These are phyloP conservation scores for Hemileia vastatrix DNA, from an alignment of 1,284 basidiomycete genomes.

Conservation along the genomic window DNA sequence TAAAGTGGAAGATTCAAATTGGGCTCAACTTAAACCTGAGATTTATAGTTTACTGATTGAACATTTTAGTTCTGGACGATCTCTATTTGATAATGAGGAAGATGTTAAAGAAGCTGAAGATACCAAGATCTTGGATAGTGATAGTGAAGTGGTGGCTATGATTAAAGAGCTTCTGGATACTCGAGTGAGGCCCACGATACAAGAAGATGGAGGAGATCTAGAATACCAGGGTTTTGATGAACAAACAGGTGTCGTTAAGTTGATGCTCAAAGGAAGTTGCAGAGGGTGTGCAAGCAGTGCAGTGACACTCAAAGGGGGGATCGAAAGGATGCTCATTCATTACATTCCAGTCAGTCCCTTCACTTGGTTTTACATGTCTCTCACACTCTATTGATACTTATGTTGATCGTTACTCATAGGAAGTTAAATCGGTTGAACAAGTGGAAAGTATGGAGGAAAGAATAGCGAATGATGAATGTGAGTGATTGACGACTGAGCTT, in stretches of 20 bases:
- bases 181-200: constrained; percentile 15
- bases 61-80: constrained; percentile 13
- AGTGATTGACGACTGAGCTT: not conserved
- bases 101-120: constrained; percentile 3
- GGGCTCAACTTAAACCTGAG: constrained; percentile 17
- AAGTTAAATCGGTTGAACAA: constrained; percentile 20
- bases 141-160: constrained; percentile 17
- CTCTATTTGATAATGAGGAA: not conserved
- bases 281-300: constrained; percentile 20
- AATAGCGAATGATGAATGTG: constrained; percentile 20
- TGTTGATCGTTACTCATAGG: constrained; percentile 1
- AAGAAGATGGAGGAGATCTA: constrained; percentile 50
- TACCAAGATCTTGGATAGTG: constrained; percentile 8
- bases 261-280: constrained; percentile 22
- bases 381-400: not conserved
- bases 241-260: constrained; percentile 15
- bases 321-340: constrained; percentile 20
- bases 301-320: constrained; percentile 17
- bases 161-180: constrained; percentile 20
- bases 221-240: constrained; percentile 50
- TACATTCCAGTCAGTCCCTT: constrained; percentile 12
- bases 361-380: not conserved
- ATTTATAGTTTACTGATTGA: constrained; percentile 22
- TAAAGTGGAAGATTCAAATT: constrained; percentile 2
- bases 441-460: constrained; percentile 19